phyloP scores from a whole-genome alignment of 805 yeast species.

The Scheffersomyces lignosus region DNA sequence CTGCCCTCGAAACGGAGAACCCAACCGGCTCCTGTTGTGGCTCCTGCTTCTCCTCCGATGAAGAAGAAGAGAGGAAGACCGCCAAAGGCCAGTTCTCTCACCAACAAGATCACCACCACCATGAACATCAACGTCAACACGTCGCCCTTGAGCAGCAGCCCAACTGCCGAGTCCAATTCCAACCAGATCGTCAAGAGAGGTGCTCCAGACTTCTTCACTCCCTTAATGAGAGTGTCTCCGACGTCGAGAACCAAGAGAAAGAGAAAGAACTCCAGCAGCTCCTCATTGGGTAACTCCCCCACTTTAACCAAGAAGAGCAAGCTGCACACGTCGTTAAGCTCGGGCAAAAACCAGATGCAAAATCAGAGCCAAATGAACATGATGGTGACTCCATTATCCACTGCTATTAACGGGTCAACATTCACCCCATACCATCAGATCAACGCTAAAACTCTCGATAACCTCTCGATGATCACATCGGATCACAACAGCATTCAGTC shows the following conservation, averaged over 20 bases:
- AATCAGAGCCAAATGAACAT: slow-evolving; percentile 2
- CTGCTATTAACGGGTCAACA: slow-evolving; percentile 12
- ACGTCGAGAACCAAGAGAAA: slow-evolving; percentile 10
- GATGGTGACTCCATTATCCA: slow-evolving; percentile 18
- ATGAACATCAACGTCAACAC: slow-evolving; percentile 43
- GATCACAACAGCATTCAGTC: slow-evolving; percentile 4
- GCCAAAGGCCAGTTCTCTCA: slow-evolving; percentile 40
- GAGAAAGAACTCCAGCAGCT: slow-evolving; percentile 7
- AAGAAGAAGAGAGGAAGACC: slow-evolving; percentile 48
- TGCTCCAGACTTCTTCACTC: slow-evolving; percentile 44
- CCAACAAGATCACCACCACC: slow-evolving; percentile 39
- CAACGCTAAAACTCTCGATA: slow-evolving; percentile 35
- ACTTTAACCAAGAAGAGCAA: slow-evolving; percentile 5
- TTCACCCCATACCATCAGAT: slow-evolving; percentile 22
- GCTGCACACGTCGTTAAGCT: slow-evolving; percentile 1
- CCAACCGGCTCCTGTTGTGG: too few relatives aligned
- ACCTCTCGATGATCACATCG: slow-evolving; percentile 30
- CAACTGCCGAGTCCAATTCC: slow-evolving; percentile 41
- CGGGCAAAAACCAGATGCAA: background rate
- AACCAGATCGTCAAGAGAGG: slow-evolving; percentile 39
- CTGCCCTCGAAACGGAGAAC: too few relatives aligned
- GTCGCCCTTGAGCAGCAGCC: slow-evolving; percentile 33
- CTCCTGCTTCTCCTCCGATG: slow-evolving; percentile 22
- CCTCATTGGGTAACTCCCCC: slow-evolving; percentile 4
- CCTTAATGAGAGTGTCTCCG: slow-evolving; percentile 44